A percentile compares a stretch with the other conserved stretches of the same genome.
Evolutionary conservation across 1,284 basidiomycete genomes (phyloP).

Genomic region (Trichosporon sp.): DNA sequence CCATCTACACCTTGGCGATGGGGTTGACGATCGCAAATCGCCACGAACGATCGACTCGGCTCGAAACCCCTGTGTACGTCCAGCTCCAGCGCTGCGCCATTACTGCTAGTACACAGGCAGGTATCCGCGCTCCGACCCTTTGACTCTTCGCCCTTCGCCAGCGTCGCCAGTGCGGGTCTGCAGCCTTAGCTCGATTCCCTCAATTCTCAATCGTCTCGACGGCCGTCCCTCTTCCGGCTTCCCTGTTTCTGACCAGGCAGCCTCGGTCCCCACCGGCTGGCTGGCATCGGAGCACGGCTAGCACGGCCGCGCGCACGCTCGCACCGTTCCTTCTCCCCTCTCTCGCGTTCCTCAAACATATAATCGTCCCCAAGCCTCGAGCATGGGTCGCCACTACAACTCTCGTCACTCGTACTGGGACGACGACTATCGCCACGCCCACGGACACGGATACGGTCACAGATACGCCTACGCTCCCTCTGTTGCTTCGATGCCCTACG

Average conservation of each 20-base stretch:
- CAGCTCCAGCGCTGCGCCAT: too few relatives aligned
- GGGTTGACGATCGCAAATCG: too few relatives aligned
- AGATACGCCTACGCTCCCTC: not conserved
- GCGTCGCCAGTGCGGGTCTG: not conserved
- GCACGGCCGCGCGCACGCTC: too few relatives aligned
- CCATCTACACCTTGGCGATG: too few relatives aligned
- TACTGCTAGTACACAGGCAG: not conserved
- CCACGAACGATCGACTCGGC: too few relatives aligned
- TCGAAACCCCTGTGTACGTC: too few relatives aligned
- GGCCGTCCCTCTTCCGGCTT: too few relatives aligned
- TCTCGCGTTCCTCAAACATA: slow-evolving; percentile 13
- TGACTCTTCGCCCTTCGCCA: not conserved
- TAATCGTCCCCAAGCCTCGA: not conserved
- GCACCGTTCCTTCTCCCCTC: not conserved
- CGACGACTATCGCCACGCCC: not conserved
- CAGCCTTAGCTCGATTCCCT: not conserved
- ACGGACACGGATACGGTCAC: not conserved
- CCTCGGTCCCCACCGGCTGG: not conserved
- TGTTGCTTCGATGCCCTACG: slow-evolving; percentile 5
- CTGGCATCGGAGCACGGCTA: not conserved
- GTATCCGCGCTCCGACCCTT: not conserved
- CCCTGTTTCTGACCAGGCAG: too few relatives aligned
- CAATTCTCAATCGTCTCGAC: not conserved
- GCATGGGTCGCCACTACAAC: slow-evolving; percentile 17
- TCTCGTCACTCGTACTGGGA: slow-evolving; percentile 12